Conservation (phyloP, 345 rosid species). For the Murraya paniculata region DNA sequence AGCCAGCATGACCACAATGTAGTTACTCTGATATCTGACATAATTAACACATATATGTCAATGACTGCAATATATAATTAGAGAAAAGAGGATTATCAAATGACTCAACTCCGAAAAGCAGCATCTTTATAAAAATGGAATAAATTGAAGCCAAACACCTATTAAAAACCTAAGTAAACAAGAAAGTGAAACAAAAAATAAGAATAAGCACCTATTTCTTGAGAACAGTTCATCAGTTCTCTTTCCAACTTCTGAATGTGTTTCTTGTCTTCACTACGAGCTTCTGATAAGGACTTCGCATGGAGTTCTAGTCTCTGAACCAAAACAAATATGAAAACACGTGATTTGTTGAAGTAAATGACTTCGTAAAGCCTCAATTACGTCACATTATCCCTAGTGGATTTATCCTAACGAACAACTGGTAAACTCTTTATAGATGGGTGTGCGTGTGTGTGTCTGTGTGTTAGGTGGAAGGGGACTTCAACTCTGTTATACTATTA, state of each 20-base stretch:
- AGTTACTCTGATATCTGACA: background rate
- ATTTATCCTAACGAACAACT: background rate
- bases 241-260: conserved; percentile 60
- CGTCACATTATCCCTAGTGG: background rate
- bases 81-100: background rate
- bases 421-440: background rate
- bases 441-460: background rate
- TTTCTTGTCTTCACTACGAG: conserved; percentile 51
- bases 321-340: conserved; percentile 15
- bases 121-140: background rate
- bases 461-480: background rate
- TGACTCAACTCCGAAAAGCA: background rate
- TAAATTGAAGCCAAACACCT: background rate
- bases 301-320: conserved; percentile 62
- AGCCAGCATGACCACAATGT: background rate
- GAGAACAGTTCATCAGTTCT: conserved; percentile 69
- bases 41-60: background rate
- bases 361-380: background rate
- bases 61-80: background rate
- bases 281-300: conserved; percentile 54
- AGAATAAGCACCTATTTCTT: conserved; percentile 69
- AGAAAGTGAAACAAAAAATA: conserved; percentile 1
- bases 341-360: background rate
- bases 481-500: background rate
- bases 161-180: background rate